phyloP scores from a whole-genome alignment of 225 moss, liverwort and hornwort genomes.

The Marchantia polymorpha region DNA sequence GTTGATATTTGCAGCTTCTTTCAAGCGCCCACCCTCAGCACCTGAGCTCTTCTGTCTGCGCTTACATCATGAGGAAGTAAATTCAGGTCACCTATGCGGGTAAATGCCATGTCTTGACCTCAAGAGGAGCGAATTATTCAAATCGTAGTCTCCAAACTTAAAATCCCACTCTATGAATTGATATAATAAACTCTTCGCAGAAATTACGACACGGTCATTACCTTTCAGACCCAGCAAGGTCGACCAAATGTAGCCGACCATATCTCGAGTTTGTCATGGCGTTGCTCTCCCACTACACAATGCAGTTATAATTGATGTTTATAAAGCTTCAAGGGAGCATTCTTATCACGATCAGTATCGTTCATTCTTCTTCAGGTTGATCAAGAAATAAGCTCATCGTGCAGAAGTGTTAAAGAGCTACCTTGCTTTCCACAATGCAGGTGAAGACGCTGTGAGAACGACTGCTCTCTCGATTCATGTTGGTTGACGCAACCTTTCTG shows the following conservation, averaged over 20 bases:
- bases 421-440: slow-evolving; percentile 95
- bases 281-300: slow-evolving; percentile 69
- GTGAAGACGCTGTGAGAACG: slow-evolving; percentile 98
- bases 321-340: background rate
- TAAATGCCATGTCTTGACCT: background rate
- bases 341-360: background rate
- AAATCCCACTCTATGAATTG: too few species aligned
- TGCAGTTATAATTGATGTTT: background rate
- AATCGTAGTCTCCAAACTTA: too few species aligned
- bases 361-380: background rate
- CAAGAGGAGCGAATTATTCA: background rate
- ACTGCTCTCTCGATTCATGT: slow-evolving; percentile 98
- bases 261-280: slow-evolving; percentile 87
- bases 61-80: slow-evolving; percentile 9
- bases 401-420: slow-evolving; percentile 12
- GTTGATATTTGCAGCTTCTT: slow-evolving; percentile 98
- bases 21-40: slow-evolving; percentile 93
- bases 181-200: too few species aligned
- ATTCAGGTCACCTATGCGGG: background rate
- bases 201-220: slow-evolving; percentile 17
- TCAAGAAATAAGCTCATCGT: background rate
- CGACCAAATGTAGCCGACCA: slow-evolving; percentile 83
- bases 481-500: slow-evolving; percentile 87
- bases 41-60: slow-evolving; percentile 86
- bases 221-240: slow-evolving; percentile 97